Evolutionary conservation across 169 alveolate genomes (phyloP).

Genomic region (Plasmodium ovale): DNA sequence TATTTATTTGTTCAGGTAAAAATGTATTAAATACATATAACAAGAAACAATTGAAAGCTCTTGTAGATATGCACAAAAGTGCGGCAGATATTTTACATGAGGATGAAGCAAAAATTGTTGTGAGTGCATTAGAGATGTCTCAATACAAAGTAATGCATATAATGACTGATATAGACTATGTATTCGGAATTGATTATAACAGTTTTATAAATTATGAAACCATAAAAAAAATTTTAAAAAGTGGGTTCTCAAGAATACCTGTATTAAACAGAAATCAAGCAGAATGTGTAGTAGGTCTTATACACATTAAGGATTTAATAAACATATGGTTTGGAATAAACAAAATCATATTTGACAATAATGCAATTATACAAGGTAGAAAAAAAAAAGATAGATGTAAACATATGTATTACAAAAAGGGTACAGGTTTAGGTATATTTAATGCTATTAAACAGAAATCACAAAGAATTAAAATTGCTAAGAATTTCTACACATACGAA

Average conservation of each 20-base stretch:
- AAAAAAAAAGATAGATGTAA: background rate
- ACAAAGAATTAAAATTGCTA: slow-evolving; percentile 22
- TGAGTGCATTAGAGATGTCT: slow-evolving; percentile 80
- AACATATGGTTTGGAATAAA: slow-evolving; percentile 75
- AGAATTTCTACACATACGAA: background rate
- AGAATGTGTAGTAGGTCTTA: slow-evolving; percentile 77
- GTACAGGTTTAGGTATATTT: background rate
- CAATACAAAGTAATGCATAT: slow-evolving; percentile 77
- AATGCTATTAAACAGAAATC: slow-evolving; percentile 14
- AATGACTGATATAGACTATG: slow-evolving; percentile 82
- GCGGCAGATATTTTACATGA: slow-evolving; percentile 78
- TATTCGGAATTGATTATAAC: slow-evolving; percentile 79
- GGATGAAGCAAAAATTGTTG: slow-evolving; percentile 84
- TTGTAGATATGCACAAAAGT: slow-evolving; percentile 83
- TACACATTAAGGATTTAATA: slow-evolving; percentile 80
- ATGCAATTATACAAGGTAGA: background rate
- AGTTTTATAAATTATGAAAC: slow-evolving; percentile 76
- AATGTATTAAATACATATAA: slow-evolving; percentile 78
- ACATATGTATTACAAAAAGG: slow-evolving; percentile 4
- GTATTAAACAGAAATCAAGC: slow-evolving; percentile 65
- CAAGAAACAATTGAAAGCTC: slow-evolving; percentile 82
- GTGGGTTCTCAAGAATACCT: slow-evolving; percentile 85
- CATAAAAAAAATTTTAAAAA: slow-evolving; percentile 75
- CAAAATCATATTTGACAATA: slow-evolving; percentile 49
- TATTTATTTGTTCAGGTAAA: slow-evolving; percentile 76